Conservation (phyloP, 371 early-diverging fungal species). For the Saksenaea vasiformis region DNA sequence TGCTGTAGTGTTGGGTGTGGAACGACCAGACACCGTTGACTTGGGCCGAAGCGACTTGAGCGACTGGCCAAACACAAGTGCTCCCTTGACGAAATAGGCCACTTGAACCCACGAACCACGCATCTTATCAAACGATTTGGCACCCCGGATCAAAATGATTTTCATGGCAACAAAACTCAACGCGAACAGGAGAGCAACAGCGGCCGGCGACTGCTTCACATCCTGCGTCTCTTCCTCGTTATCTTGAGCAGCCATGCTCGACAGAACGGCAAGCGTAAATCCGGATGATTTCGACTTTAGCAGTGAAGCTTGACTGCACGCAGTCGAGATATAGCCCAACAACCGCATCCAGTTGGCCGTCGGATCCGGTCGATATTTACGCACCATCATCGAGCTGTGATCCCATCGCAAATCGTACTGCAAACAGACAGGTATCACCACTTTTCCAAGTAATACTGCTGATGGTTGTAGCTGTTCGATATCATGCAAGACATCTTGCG, state of each 20-base stretch:
- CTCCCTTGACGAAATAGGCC: slow-evolving; percentile 37
- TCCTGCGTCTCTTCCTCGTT: slow-evolving; percentile 12
- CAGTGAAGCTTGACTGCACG: slow-evolving; percentile 41
- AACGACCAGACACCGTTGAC: slow-evolving; percentile 10
- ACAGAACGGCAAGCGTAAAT: slow-evolving; percentile 28
- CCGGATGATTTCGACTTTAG: slow-evolving; percentile 39
- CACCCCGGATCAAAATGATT: slow-evolving; percentile 57
- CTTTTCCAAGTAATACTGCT: slow-evolving; percentile 44
- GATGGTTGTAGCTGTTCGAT: slow-evolving; percentile 50
- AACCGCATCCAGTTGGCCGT: slow-evolving; percentile 48
- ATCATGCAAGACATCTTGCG: slow-evolving; percentile 51
- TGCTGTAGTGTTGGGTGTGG: slow-evolving; percentile 13
- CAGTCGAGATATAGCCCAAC: slow-evolving; percentile 31
- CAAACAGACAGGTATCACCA: slow-evolving; percentile 57
- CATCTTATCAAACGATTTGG: slow-evolving; percentile 39
- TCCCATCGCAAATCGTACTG: slow-evolving; percentile 45
- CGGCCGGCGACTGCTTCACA: slow-evolving; percentile 29
- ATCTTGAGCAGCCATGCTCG: slow-evolving; percentile 9
- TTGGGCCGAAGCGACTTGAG: slow-evolving; percentile 18
- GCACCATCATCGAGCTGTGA: slow-evolving; percentile 29
- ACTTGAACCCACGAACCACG: slow-evolving; percentile 49
- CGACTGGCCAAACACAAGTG: slow-evolving; percentile 43
- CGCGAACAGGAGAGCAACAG: slow-evolving; percentile 32
- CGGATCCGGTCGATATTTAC: slow-evolving; percentile 32
- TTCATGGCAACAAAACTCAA: slow-evolving; percentile 58